Percentiles rank a stretch among this genome's conserved stretches.
phyloP scores from a whole-genome alignment of 345 rosid species.

The Hevea brasiliensis region DNA sequence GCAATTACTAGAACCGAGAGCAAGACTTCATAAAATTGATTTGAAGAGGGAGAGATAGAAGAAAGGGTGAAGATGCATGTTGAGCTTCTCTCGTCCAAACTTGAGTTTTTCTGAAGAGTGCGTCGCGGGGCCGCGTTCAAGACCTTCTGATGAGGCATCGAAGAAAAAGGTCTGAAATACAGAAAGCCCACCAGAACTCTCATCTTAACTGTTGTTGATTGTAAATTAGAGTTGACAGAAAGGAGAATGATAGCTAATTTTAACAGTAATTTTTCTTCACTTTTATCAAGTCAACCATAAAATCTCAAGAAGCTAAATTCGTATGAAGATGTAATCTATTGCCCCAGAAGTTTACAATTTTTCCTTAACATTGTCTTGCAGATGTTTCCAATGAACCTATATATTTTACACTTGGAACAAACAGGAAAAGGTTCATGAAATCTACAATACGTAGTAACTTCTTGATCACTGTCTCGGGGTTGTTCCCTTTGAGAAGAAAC shows the following conservation, averaged over 20 bases:
- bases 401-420: slow-evolving; percentile 31
- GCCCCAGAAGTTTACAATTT: slow-evolving; percentile 15
- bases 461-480: slow-evolving; percentile 14
- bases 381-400: slow-evolving; percentile 24
- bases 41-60: background rate
- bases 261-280: background rate
- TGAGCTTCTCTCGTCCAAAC: background rate
- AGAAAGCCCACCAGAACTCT: too few species aligned
- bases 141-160: background rate
- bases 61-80: background rate
- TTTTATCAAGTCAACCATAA: background rate
- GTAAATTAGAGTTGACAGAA: too few species aligned
- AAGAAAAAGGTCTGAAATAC: too few species aligned
- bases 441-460: slow-evolving; percentile 10
- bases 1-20: too few species aligned
- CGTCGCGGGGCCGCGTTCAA: too few species aligned
- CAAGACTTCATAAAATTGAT: background rate
- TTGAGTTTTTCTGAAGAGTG: background rate
- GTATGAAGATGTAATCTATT: slow-evolving; percentile 18
- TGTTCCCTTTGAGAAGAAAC: slow-evolving; percentile 33
- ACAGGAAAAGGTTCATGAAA: slow-evolving; percentile 20
- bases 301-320: slow-evolving; percentile 4
- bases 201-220: too few species aligned
- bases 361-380: slow-evolving; percentile 10
- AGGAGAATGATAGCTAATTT: background rate